Percentiles rank a stretch among this genome's conserved stretches.
These are phyloP conservation scores for Blastobotrys capitulatus DNA, from an alignment of 1,139 yeast species.

Conservation along the genomic window DNA sequence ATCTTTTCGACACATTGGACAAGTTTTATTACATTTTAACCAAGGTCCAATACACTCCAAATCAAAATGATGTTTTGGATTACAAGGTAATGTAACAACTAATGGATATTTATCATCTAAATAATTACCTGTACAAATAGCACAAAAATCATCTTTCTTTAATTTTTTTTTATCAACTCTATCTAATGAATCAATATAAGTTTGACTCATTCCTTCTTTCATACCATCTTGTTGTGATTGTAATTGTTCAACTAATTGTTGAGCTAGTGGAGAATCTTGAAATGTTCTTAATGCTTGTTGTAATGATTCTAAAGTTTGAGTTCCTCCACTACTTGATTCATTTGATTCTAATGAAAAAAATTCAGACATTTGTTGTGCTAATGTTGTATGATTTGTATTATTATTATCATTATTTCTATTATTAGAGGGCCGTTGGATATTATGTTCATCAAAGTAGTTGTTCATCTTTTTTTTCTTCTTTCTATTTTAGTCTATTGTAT, in stretches of 20 bases:
- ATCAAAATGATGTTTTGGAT: constrained; percentile 67
- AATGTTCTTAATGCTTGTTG: background rate
- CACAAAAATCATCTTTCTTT: constrained; percentile 59
- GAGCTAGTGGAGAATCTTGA: constrained; percentile 18
- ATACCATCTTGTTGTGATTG: constrained; percentile 12
- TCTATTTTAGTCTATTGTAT: no score
- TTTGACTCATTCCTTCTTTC: constrained; percentile 55
- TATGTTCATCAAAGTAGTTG: constrained; percentile 12
- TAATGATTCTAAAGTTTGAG: constrained; percentile 14
- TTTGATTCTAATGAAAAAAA: constrained; percentile 18
- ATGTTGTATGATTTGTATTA: constrained; percentile 1
- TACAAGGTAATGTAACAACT: constrained; percentile 76
- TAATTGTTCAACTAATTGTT: constrained; percentile 19
- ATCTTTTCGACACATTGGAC: constrained; percentile 83
- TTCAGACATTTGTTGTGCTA: constrained; percentile 18
- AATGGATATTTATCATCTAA: constrained; percentile 72
- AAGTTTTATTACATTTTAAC: constrained; percentile 72
- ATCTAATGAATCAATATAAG: constrained; percentile 69
- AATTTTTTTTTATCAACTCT: constrained; percentile 52
- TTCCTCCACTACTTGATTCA: constrained; percentile 14
- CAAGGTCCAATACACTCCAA: constrained; percentile 89
- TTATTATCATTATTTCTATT: background rate
- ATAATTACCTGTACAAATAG: constrained; percentile 76
- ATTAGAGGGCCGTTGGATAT: background rate
- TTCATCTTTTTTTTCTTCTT: constrained; percentile 1